These are phyloP conservation scores for Skeletonema grethae DNA, from an alignment of 108 stramenopile genomes.

Conservation along the genomic window DNA sequence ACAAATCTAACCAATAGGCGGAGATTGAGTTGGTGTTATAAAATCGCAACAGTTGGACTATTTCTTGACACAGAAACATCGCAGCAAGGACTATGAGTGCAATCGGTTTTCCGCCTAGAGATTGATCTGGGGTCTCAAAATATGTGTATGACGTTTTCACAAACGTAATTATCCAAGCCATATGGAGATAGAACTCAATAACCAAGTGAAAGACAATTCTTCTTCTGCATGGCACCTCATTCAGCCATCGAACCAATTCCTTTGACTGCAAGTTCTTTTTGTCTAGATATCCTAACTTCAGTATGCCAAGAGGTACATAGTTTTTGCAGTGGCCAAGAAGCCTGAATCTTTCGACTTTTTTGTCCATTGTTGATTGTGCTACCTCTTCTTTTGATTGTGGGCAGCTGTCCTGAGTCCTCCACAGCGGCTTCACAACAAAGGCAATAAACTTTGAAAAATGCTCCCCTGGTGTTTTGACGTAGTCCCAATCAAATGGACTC, in stretches of 20 bases:
- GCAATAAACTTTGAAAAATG: not conserved
- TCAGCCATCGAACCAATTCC: not conserved
- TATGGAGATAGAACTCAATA: constrained; percentile 8
- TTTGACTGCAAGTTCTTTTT: constrained; percentile 1
- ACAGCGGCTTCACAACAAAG: not conserved
- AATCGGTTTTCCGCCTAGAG: not conserved
- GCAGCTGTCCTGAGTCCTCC: not conserved
- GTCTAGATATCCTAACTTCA: not conserved
- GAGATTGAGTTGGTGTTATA: not conserved
- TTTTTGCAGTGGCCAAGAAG: constrained; percentile 11
- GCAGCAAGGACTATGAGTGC: constrained; percentile 9
- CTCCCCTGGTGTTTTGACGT: not conserved
- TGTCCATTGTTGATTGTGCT: not conserved
- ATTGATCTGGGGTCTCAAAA: not conserved
- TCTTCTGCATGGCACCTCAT: not conserved
- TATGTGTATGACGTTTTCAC: not conserved
- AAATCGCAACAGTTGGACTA: not conserved
- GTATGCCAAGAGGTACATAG: constrained; percentile 1
- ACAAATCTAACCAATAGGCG: not conserved
- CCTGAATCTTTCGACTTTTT: not conserved
- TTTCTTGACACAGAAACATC: not conserved
- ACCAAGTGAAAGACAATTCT: not conserved
- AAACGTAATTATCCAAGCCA: not conserved
- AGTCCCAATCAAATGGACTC: constrained; percentile 4
- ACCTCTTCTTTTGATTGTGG: not conserved